Conservation (phyloP, 352 stramenopile genomes). For the Aphanomyces euteiches region DNA sequence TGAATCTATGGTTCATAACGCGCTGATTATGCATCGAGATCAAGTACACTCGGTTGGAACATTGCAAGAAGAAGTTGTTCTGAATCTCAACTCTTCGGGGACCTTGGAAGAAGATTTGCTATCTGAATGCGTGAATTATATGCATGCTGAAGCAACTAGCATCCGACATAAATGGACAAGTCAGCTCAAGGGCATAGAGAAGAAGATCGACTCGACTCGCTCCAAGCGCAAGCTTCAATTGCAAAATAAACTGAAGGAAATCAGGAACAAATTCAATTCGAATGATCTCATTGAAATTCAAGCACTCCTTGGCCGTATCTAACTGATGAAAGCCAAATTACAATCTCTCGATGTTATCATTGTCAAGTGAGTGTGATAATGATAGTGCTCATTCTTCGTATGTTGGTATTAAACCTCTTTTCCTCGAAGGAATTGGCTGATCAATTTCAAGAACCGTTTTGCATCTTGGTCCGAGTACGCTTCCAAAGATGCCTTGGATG, state of each 20-base stretch:
- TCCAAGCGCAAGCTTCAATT: conserved; percentile 9
- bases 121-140: conserved; percentile 6
- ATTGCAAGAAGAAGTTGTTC: not conserved
- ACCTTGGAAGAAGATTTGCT: conserved; percentile 14
- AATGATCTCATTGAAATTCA: conserved; percentile 27
- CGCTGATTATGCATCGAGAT: conserved; percentile 12
- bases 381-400: no score
- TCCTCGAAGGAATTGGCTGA: not conserved
- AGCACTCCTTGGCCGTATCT: conserved; percentile 24
- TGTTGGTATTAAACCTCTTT: not conserved
- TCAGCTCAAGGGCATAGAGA: conserved; percentile 2
- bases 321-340: not conserved
- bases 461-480: not conserved
- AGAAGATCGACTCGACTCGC: conserved; percentile 15
- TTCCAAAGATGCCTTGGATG: conserved; percentile 10
- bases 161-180: not conserved
- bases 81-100: not conserved
- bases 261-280: conserved; percentile 27
- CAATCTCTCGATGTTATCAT: no score
- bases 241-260: conserved; percentile 27
- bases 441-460: conserved; percentile 3
- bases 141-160: not conserved
- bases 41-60: not conserved
- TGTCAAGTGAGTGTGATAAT: no score
- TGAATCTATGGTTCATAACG: not conserved